These are phyloP conservation scores for Heliosperma pusillum DNA, from an alignment of 148 eudicot species.

Conservation along the genomic window DNA sequence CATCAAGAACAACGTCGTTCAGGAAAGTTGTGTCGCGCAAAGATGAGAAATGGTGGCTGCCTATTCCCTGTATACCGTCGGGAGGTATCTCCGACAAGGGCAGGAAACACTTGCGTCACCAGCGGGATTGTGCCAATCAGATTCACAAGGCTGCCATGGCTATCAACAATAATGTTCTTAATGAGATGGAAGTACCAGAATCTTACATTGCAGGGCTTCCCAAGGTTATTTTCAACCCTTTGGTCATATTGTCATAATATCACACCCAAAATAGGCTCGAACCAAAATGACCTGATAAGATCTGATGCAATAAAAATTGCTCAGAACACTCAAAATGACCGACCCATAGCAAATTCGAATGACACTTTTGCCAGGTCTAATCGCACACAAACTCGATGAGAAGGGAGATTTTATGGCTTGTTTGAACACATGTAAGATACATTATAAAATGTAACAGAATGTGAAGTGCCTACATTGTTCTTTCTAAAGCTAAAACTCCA, in stretches of 20 bases:
- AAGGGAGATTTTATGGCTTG: neutral
- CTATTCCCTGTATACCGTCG: slow-evolving; percentile 70
- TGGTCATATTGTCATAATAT: too few relatives aligned
- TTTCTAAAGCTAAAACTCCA: neutral
- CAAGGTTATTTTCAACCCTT: slow-evolving; percentile 47
- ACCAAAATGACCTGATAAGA: too few relatives aligned
- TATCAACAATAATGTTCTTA: slow-evolving; percentile 63
- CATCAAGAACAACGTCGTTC: slow-evolving; percentile 63
- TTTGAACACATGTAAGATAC: neutral
- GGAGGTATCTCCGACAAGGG: slow-evolving; percentile 69
- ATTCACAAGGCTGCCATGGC: slow-evolving; percentile 97
- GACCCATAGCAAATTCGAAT: too few relatives aligned
- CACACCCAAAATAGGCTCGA: too few relatives aligned
- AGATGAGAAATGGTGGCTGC: slow-evolving; percentile 98
- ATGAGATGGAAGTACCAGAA: slow-evolving; percentile 92
- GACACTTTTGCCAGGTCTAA: too few relatives aligned
- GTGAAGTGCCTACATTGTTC: neutral
- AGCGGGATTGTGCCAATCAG: slow-evolving; percentile 72
- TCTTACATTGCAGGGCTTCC: slow-evolving; percentile 76
- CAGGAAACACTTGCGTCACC: slow-evolving; percentile 60
- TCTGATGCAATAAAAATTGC: too few relatives aligned
- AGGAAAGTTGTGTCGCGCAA: slow-evolving; percentile 50
- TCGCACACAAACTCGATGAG: too few relatives aligned
- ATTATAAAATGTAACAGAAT: neutral
- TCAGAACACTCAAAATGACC: too few relatives aligned